phyloP scores from a whole-genome alignment of 352 stramenopile genomes.

The Pythium pyrilobum region DNA sequence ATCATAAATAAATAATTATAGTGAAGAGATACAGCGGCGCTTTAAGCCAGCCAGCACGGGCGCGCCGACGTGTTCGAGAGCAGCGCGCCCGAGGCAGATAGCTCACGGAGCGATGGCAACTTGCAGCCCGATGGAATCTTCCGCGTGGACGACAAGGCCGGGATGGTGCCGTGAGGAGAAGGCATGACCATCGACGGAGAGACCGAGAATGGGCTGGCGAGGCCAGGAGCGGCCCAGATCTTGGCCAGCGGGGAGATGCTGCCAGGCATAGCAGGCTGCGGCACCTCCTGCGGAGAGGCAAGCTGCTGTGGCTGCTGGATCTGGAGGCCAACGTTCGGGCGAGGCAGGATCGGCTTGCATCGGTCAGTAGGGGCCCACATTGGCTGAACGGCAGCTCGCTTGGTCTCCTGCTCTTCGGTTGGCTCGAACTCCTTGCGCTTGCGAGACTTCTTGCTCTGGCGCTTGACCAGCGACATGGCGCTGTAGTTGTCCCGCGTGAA shows the following conservation, averaged over 20 bases:
- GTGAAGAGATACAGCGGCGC: not conserved
- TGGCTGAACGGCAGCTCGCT: slow-evolving; percentile 26
- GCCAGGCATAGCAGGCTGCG: not conserved
- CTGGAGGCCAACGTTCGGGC: slow-evolving; percentile 16
- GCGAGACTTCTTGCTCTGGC: slow-evolving; percentile 81
- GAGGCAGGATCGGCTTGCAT: slow-evolving; percentile 67
- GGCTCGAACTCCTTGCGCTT: slow-evolving; percentile 46
- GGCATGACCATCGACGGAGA: slow-evolving; percentile 4
- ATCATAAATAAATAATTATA: slow-evolving; percentile 20
- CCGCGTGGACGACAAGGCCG: slow-evolving; percentile 19
- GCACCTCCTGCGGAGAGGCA: slow-evolving; percentile 3
- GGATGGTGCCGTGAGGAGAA: not conserved
- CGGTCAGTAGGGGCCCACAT: slow-evolving; percentile 32
- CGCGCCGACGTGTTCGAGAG: slow-evolving; percentile 17
- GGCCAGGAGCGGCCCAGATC: slow-evolving; percentile 11
- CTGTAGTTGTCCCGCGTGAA: slow-evolving; percentile 85
- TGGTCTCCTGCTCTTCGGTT: slow-evolving; percentile 31
- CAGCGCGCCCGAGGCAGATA: slow-evolving; percentile 18
- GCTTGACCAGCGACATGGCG: slow-evolving; percentile 81
- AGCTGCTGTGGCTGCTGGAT: not conserved
- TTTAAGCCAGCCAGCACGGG: slow-evolving; percentile 23
- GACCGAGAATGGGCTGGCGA: slow-evolving; percentile 11
- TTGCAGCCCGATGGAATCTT: slow-evolving; percentile 24
- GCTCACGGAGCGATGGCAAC: slow-evolving; percentile 24
- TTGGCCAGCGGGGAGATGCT: slow-evolving; percentile 24